Evolutionary conservation across 169 alveolate genomes (phyloP).

Genomic region (Miamiensis avidus): DNA sequence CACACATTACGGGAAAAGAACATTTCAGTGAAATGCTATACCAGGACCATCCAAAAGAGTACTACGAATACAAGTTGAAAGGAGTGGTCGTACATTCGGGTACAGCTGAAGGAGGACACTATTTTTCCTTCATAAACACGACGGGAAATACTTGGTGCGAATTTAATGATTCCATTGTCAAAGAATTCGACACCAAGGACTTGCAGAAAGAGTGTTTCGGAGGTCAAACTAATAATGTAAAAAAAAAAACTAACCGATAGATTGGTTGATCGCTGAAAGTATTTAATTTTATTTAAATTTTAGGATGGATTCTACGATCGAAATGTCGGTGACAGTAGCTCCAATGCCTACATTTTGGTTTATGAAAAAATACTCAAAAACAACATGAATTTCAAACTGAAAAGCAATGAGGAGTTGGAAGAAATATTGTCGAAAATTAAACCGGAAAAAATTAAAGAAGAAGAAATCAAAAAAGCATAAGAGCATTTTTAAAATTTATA

Average conservation of each 20-base stretch:
- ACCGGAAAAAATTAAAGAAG: not conserved
- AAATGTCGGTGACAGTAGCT: not conserved
- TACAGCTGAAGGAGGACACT: slow-evolving; percentile 85
- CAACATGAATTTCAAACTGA: not conserved
- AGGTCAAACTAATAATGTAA: slow-evolving; percentile 48
- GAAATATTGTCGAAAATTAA: too few relatives aligned
- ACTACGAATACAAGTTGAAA: slow-evolving; percentile 67
- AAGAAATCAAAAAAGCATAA: not conserved
- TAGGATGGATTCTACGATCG: not conserved
- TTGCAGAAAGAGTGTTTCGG: slow-evolving; percentile 86
- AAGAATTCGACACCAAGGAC: slow-evolving; percentile 62
- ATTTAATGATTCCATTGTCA: slow-evolving; percentile 80
- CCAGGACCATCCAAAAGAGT: slow-evolving; percentile 54
- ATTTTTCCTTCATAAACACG: slow-evolving; percentile 71
- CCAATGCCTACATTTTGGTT: not conserved
- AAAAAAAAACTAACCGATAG: too few relatives aligned
- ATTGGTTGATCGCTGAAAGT: too few relatives aligned
- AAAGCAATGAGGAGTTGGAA: not conserved
- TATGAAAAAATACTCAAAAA: not conserved
- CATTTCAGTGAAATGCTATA: too few relatives aligned
- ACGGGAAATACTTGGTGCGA: slow-evolving; percentile 72
- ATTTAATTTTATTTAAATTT: too few relatives aligned
- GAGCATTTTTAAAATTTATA: too few relatives aligned
- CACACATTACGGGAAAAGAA: too few relatives aligned
- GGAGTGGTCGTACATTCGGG: slow-evolving; percentile 86